Percentiles rank a stretch among this genome's conserved stretches.
Evolutionary conservation across 2,329 filamentous ascomycete species (phyloP).

Genomic region (Fusarium camptoceras): DNA sequence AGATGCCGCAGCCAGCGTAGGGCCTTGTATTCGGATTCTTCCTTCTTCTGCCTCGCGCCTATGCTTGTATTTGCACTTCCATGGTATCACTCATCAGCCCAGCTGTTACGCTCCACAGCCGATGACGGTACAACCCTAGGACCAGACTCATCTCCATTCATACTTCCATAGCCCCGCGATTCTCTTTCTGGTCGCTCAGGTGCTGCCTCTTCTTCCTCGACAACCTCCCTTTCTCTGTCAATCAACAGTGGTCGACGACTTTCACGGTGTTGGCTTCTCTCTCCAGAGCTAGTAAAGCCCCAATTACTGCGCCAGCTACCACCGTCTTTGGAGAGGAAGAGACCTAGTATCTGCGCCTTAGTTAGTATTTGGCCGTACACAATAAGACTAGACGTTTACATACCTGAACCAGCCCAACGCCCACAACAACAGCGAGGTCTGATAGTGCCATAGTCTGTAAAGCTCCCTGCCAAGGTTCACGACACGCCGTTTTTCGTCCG

Average conservation of each 20-base stretch:
- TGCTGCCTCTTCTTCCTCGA: slow-evolving; percentile 41
- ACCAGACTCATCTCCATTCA: slow-evolving; percentile 28
- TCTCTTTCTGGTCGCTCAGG: slow-evolving; percentile 18
- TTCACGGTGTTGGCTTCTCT: slow-evolving; percentile 25
- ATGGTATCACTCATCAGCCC: slow-evolving; percentile 31
- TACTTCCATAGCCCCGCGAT: slow-evolving; percentile 36
- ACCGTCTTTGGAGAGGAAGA: slow-evolving; percentile 49
- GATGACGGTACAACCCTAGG: slow-evolving; percentile 47
- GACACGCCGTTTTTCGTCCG: slow-evolving; percentile 61
- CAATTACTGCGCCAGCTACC: slow-evolving; percentile 49
- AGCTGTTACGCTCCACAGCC: slow-evolving; percentile 44
- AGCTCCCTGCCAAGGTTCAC: slow-evolving; percentile 66
- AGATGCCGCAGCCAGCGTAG: background rate
- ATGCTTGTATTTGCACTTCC: background rate
- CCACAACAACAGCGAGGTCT: slow-evolving; percentile 65
- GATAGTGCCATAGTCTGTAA: slow-evolving; percentile 66
- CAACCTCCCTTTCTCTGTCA: slow-evolving; percentile 46
- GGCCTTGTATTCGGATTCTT: background rate
- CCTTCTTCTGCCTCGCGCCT: background rate
- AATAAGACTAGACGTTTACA: slow-evolving; percentile 4
- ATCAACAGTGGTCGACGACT: slow-evolving; percentile 45
- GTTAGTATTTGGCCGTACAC: background rate
- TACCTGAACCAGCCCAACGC: slow-evolving; percentile 69
- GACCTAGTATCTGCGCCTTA: slow-evolving; percentile 45
- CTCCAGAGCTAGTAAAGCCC: slow-evolving; percentile 18